A percentile compares a stretch with the other conserved stretches of the same genome.
phyloP scores from a whole-genome alignment of 2,329 filamentous ascomycete species.

The Microcyclosporella mali region DNA sequence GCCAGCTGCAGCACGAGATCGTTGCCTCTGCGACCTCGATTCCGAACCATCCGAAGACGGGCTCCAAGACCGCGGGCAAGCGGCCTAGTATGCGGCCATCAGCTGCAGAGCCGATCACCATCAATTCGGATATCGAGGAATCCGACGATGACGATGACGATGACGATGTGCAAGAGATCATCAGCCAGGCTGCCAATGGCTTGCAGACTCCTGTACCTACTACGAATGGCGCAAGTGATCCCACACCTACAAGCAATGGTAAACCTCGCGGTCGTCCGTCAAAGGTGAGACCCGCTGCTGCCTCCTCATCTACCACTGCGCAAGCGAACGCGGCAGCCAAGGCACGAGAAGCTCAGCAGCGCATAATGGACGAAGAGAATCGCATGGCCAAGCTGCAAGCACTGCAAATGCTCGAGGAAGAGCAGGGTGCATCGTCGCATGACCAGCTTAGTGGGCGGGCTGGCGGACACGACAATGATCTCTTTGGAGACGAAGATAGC shows the following conservation, averaged over 20 bases:
- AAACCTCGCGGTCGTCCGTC: slow-evolving; percentile 12
- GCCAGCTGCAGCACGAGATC: slow-evolving; percentile 13
- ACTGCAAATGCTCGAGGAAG: slow-evolving; percentile 26
- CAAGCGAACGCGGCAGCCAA: slow-evolving; percentile 4
- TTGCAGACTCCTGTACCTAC: neutral
- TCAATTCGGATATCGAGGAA: slow-evolving; percentile 27
- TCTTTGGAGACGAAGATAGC: slow-evolving; percentile 14
- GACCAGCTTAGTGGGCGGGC: slow-evolving; percentile 6
- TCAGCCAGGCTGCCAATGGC: slow-evolving; percentile 48
- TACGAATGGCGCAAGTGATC: neutral
- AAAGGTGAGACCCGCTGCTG: slow-evolving; percentile 1
- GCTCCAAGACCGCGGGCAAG: slow-evolving; percentile 26
- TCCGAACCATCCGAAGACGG: neutral
- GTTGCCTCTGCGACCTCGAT: slow-evolving; percentile 7
- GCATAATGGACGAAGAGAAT: slow-evolving; percentile 28
- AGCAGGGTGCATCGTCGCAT: too few species aligned
- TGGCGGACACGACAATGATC: slow-evolving; percentile 1
- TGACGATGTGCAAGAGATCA: slow-evolving; percentile 41
- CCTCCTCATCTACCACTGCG: neutral
- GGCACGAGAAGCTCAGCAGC: slow-evolving; percentile 8
- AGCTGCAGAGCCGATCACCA: slow-evolving; percentile 28
- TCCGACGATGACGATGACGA: slow-evolving; percentile 45
- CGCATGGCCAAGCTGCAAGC: slow-evolving; percentile 32
- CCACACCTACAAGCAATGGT: slow-evolving; percentile 4
- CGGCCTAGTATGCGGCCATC: slow-evolving; percentile 27